Base-by-base conservation (phyloP, 192 early-diverging fungal genomes). In the Phlyctochytrium arcticum region DNA sequence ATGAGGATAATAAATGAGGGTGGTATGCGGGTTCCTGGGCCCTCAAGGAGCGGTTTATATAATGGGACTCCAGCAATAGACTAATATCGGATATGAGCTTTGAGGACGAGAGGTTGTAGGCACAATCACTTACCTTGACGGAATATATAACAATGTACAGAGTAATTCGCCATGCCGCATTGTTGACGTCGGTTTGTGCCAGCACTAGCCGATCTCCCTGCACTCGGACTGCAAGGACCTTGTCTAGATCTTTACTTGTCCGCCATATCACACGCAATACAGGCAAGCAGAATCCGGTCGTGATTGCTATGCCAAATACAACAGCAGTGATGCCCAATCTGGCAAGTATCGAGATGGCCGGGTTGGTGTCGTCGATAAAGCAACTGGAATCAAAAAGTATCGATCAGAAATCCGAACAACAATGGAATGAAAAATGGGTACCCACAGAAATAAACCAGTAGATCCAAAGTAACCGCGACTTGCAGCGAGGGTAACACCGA, bases 101-200 rank as follows among this genome's bases (percentile, higher is more conserved):
- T n/a, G n/a, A n/a, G 21, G 39, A 19, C 39, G 21, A 44, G 2
- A 44, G 2, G 12, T n/a, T 44, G 12, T 44, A 44, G 39, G 39
- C 39, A 44, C 39, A 2, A 19, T 3, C 15, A 29, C 57, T 10
- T 27, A 58, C 57, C 57, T 58, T 58, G 57, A 58, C 31, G n/a
- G 57, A 58, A 8, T 58, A 58, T 5, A 58, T 36, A 35, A 58
- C 24, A 24, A 58, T 36, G 27, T 58, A 58, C 6, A 58, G 12
- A 23, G 57, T 35, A 12, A 58, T 58, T 58, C 39, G 34, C 6
- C 29, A 4, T 5, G 57, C 57, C 23, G 57, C 57, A 10, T 35
- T 7, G 39, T 58, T 58, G 17, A 58, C 36, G 9, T 58, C 57
- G 6, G 57, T 24, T n/a, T 44, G 39, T 21, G 57, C 36, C 10